These are phyloP conservation scores for Phlebopus sp. DNA, from an alignment of 1,284 basidiomycete species.

Conservation along the genomic window DNA sequence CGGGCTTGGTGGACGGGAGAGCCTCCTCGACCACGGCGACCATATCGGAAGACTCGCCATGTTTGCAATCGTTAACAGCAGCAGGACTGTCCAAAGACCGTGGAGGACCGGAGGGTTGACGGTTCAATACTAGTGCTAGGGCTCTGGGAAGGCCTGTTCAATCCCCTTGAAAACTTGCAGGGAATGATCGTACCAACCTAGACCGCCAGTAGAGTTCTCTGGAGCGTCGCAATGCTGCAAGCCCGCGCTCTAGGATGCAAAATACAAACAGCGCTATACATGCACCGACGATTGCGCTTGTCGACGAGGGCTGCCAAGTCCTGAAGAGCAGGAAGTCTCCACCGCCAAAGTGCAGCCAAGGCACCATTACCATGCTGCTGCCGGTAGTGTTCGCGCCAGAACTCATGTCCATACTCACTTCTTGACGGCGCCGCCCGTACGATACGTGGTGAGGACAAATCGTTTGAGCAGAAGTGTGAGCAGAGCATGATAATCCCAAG, in stretches of 20 bases:
- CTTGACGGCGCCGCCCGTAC: not conserved
- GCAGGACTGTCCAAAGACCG: not conserved
- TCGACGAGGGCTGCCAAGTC: slow-evolving; percentile 61
- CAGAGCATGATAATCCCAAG: not conserved
- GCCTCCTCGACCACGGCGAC: slow-evolving; percentile 3
- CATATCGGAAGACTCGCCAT: not conserved
- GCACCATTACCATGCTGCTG: slow-evolving; percentile 44
- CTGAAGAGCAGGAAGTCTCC: slow-evolving; percentile 68
- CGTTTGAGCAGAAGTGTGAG: not conserved
- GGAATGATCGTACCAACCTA: slow-evolving; percentile 42
- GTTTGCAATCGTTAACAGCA: not conserved
- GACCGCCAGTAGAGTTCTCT: slow-evolving; percentile 57
- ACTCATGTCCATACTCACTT: not conserved
- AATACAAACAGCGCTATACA: slow-evolving; percentile 68
- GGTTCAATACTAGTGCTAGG: not conserved
- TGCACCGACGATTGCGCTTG: slow-evolving; percentile 70
- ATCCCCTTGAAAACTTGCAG: not conserved
- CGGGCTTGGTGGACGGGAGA: not conserved
- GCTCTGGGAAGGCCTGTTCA: slow-evolving; percentile 14
- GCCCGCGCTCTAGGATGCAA: slow-evolving; percentile 65
- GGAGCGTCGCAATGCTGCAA: slow-evolving; percentile 52
- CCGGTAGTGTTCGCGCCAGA: slow-evolving; percentile 10
- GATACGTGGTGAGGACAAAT: not conserved
- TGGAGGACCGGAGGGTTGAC: not conserved
- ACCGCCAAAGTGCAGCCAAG: slow-evolving; percentile 63